Evolutionary conservation across 78 protist genomes (phyloP).

Genomic region (Polysphondylium violaceum): DNA sequence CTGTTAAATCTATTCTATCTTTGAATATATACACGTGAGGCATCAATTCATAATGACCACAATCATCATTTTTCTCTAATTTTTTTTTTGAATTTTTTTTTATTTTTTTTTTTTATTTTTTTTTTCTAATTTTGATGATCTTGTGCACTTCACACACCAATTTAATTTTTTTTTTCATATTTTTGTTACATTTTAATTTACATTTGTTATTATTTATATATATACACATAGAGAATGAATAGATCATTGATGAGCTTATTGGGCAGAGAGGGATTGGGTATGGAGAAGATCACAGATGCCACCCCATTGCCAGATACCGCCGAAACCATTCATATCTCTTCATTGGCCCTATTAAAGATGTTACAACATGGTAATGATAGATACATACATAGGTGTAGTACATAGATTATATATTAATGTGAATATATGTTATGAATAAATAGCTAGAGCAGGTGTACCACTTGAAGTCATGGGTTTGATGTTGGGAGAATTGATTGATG

Average conservation of each 20-base stretch:
- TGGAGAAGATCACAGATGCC: constrained; percentile 77
- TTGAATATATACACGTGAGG: too few species aligned
- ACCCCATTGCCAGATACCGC: constrained; percentile 96
- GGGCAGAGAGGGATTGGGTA: constrained; percentile 61
- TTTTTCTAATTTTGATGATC: too few species aligned
- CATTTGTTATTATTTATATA: neutral
- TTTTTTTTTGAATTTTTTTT: too few species aligned
- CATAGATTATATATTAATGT: neutral
- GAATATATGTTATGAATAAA: neutral
- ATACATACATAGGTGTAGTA: too few species aligned
- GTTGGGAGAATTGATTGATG: constrained; percentile 99
- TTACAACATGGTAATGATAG: constrained; percentile 89
- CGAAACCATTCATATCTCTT: constrained; percentile 97
- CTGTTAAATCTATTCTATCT: too few species aligned
- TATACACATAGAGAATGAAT: constrained; percentile 25
- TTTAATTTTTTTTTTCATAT: too few species aligned
- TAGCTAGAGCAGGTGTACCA: constrained; percentile 99
- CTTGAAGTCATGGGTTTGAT: constrained; percentile 99
- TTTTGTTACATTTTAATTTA: too few species aligned
- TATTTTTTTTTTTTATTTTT: too few species aligned
- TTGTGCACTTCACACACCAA: neutral
- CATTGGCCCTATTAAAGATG: constrained; percentile 98
- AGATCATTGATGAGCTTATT: constrained; percentile 53
- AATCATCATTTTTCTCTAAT: too few species aligned
- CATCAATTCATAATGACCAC: too few species aligned